Evolutionary conservation across 1,284 basidiomycete species (phyloP).

Genomic region (Pterulicium gracile): DNA sequence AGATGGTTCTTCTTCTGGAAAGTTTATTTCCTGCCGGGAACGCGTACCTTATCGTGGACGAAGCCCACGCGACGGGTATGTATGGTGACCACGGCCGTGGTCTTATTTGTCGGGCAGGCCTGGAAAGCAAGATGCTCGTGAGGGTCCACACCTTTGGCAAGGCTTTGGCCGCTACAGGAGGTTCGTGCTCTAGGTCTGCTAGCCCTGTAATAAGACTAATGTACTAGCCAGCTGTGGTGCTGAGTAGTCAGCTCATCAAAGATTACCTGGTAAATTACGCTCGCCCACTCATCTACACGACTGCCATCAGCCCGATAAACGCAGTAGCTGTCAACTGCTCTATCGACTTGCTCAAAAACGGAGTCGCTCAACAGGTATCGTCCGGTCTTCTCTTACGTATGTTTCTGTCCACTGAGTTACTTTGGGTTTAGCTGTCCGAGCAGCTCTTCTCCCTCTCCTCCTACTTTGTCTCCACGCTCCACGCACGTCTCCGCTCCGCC

Average conservation of each 20-base stretch:
- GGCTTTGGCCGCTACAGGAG: conserved; percentile 54
- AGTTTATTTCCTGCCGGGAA: conserved; percentile 49
- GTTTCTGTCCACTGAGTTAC: conserved; percentile 11
- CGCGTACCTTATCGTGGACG: conserved; percentile 72
- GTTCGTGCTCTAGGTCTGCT: conserved; percentile 30
- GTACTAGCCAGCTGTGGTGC: conserved; percentile 47
- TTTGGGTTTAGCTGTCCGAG: conserved; percentile 26
- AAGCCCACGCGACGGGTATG: conserved; percentile 80
- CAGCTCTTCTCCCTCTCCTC: conserved; percentile 28
- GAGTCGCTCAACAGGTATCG: conserved; percentile 46
- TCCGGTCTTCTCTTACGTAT: not conserved
- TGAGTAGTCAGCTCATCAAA: conserved; percentile 63
- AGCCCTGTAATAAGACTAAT: conserved; percentile 9
- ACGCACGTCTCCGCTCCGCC: conserved; percentile 18
- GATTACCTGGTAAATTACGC: conserved; percentile 92
- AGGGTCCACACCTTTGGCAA: conserved; percentile 46
- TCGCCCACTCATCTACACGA: conserved; percentile 84
- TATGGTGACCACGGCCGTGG: conserved; percentile 77
- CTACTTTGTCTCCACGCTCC: conserved; percentile 26
- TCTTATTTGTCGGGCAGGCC: conserved; percentile 47
- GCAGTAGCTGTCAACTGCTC: conserved; percentile 68
- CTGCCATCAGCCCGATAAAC: conserved; percentile 66
- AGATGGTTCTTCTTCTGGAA: conserved; percentile 54
- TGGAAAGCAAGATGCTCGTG: conserved; percentile 55
- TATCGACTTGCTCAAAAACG: conserved; percentile 68